Evolutionary conservation across 73 alveolate genomes (phyloP).

Genomic region (Paramecium sonneborni): DNA sequence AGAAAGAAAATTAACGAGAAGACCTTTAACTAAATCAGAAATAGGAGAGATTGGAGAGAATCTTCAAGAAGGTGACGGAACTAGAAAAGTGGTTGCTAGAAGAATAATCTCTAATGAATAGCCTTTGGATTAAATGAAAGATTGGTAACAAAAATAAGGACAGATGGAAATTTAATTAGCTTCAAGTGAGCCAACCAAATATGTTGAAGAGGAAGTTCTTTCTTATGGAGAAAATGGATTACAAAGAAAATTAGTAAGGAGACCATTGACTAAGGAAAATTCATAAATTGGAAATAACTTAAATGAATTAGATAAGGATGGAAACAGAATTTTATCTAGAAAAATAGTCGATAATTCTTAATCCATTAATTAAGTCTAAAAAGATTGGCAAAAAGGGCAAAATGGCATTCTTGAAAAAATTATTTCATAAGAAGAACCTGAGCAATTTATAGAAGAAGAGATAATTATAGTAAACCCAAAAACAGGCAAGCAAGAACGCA

Average conservation of each 20-base stretch:
- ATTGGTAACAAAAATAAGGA: background rate
- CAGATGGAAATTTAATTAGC: background rate
- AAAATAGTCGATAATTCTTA: background rate
- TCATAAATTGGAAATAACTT: background rate
- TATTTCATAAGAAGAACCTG: background rate
- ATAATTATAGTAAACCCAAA: background rate
- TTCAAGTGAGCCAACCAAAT: background rate
- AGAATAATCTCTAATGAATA: background rate
- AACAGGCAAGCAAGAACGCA: constrained; percentile 19
- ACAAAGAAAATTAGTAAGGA: background rate
- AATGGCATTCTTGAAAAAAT: background rate
- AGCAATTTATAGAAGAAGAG: background rate
- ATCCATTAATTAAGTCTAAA: background rate
- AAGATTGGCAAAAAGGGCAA: background rate
- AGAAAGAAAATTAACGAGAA: background rate
- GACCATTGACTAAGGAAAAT: background rate
- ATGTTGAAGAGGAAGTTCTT: background rate
- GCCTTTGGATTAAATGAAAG: background rate
- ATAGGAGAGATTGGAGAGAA: background rate
- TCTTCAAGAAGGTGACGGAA: background rate
- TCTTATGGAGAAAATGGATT: background rate
- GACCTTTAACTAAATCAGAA: background rate
- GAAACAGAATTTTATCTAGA: background rate
- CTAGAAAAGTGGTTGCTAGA: background rate
- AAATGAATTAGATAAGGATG: background rate